Evolutionary conservation across 1,139 yeast genomes (phyloP), one percentile per base, ranked within the genome.

Genomic region (Protomyces inouyei): DNA sequence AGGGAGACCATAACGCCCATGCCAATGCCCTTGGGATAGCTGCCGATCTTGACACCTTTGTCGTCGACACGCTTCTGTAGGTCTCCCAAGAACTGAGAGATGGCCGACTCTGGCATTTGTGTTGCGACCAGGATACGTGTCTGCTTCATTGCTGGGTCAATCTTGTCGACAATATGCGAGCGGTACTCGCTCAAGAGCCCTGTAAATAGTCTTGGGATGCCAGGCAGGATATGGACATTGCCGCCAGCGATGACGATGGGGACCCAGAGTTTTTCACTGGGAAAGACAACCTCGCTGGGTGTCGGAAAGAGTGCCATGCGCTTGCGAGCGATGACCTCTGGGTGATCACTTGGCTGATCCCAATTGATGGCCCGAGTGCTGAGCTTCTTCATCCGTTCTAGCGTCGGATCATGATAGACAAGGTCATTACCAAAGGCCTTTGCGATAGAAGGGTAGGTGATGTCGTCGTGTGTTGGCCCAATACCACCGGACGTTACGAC

Each of bases 391-490:
- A 88, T 88, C 67, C 85, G 77, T 2, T 76, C 79, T 21, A 82
- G 85, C 2, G 89, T 85, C 46, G 80, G 84, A 37, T 76, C 72
- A 73, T 89, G 86, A 21, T 86, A 72, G 52, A 74, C 74, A 65
- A 85, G 76, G 0, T 81, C 81, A 10, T 87, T 74, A 1, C 75
- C 75, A 71, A 79, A 89, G 23, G 88, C 87, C 68, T 80, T 81
- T 1, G 91, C 88, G 16, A 89, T 70, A 45, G 69, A 81, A 60
- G 84, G 84, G 73, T 90, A 89, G 0, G 96, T 88, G 66, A 89
- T 86, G 73, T 89, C 97, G 72, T 89, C 96, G 71, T 89, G 96
- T 0, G 96, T 90, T 2, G 95, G 88, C 0, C 97, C 97, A 68
- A 90, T 87, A 10, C 80, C 90, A 1, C 97, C 96, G 18, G 90